Percentiles rank a stretch among this genome's conserved stretches.
phyloP scores from a whole-genome alignment of 176 grass and related monocot species.

The Phoenix roebelenii region DNA sequence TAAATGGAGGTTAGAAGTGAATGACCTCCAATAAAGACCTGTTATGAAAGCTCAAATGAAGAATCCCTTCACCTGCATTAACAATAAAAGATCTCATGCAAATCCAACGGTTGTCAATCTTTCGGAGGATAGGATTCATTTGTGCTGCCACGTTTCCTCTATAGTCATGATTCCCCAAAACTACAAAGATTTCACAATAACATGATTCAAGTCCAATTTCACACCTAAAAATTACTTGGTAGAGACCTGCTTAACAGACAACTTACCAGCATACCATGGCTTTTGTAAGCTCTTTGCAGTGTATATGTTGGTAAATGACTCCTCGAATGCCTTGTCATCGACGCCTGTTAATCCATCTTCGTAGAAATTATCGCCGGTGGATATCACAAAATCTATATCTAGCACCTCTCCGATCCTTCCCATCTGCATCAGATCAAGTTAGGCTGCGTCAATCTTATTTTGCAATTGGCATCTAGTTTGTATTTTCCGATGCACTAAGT shows the following conservation, averaged over 20 bases:
- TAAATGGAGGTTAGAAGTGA: neutral
- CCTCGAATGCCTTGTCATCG: slow-evolving; percentile 43
- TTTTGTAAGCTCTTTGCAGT: slow-evolving; percentile 58
- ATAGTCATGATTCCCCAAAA: slow-evolving; percentile 90
- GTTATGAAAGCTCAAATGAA: neutral
- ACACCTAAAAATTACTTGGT: neutral
- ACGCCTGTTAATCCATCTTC: slow-evolving; percentile 44
- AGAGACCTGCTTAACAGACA: too few relatives aligned
- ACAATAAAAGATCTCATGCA: slow-evolving; percentile 79
- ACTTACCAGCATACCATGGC: slow-evolving; percentile 68
- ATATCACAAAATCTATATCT: slow-evolving; percentile 80
- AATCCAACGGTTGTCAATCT: slow-evolving; percentile 60
- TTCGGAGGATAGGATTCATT: slow-evolving; percentile 34
- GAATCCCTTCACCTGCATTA: slow-evolving; percentile 38
- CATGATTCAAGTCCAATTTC: neutral
- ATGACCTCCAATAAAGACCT: neutral
- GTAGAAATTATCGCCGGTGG: slow-evolving; percentile 87
- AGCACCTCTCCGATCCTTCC: slow-evolving; percentile 48
- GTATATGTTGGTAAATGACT: slow-evolving; percentile 66
- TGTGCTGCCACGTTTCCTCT: slow-evolving; percentile 58
- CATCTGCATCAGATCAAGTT: slow-evolving; percentile 36
- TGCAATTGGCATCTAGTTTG: too few relatives aligned
- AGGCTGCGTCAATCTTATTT: too few relatives aligned
- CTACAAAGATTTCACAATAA: slow-evolving; percentile 15
- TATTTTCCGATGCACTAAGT: too few relatives aligned